phyloP scores from a whole-genome alignment of 2,329 filamentous ascomycete species.

The Tolypocladium sp. region DNA sequence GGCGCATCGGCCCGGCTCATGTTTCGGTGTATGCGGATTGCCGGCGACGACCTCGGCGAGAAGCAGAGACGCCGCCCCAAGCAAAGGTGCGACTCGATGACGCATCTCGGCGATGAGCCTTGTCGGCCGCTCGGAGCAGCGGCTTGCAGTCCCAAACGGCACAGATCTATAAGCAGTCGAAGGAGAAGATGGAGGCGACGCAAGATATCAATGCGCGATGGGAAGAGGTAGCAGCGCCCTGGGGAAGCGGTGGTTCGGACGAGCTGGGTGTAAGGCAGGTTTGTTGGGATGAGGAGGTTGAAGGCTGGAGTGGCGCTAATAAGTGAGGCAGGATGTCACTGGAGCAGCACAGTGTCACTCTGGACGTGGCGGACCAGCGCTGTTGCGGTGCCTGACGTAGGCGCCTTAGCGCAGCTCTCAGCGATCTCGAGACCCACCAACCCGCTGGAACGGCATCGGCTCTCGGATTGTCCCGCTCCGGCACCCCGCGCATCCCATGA shows the following conservation, averaged over 20 bases:
- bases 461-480: background rate
- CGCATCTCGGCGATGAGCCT: constrained; percentile 16
- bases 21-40: constrained; percentile 45
- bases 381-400: background rate
- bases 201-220: background rate
- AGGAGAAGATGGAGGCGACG: background rate
- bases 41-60: constrained; percentile 15
- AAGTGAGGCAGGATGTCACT: background rate
- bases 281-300: background rate
- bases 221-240: background rate
- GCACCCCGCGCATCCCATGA: background rate
- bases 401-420: background rate
- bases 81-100: constrained; percentile 18
- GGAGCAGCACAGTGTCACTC: background rate
- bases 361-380: background rate
- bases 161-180: background rate
- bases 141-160: background rate
- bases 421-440: background rate
- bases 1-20: constrained; percentile 82
- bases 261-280: background rate
- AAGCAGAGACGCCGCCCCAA: constrained; percentile 21
- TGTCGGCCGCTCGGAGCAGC: background rate
- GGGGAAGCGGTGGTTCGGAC: background rate
- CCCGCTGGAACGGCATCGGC: background rate
- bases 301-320: background rate